Base-by-base conservation (phyloP, 352 stramenopile genomes). In the Phytophthora constricta region DNA sequence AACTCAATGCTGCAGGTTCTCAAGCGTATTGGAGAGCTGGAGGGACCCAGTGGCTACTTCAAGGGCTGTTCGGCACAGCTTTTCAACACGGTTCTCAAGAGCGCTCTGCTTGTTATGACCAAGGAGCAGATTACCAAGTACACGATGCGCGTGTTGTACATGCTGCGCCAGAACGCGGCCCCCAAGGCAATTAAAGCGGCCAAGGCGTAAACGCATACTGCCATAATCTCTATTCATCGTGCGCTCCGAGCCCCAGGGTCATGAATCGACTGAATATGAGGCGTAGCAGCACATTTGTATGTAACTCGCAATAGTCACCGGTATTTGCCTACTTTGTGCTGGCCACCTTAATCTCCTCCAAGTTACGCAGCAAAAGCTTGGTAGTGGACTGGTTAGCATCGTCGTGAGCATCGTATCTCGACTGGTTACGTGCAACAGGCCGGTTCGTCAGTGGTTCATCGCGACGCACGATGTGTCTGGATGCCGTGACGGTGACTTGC, bases 11-110 rank as follows among this genome's bases (percentile, higher is more conserved):
- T 85, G 11, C 74, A 92, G 52, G 79, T 92, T 55, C 78, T 94
- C 25, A 72, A 77, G 55, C 77, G 72, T 26, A 94, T 92, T 49
- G 79, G 76, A n/a, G 75, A 87, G 45, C 50, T 82, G 14, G 84
- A 92, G 69, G 86, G 86, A 0, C 72, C 74, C 5, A 39, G 57
- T 2, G 84, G 84, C 8, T 89, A 89, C 64, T 94, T 90, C 57
- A 90, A 91, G 58, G 86, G 86, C 62, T 94, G 86, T 64, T 89
- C 80, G 16, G 84, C 84, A 22, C 86, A 94, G 62, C 74, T 94
- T 10, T 87, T 94, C 43, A 94, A 92, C 69, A 94, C 86, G 31
- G 86, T 94, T 31, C 64, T 94, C 43, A 94, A 94, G 70, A 94
- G 86, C 63, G 86, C 86, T 50, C 61, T 94, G 56, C 58, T 94